These are phyloP conservation scores for Lentinula sp. DNA, from an alignment of 768 basidiomycete genomes.

Conservation along the genomic window DNA sequence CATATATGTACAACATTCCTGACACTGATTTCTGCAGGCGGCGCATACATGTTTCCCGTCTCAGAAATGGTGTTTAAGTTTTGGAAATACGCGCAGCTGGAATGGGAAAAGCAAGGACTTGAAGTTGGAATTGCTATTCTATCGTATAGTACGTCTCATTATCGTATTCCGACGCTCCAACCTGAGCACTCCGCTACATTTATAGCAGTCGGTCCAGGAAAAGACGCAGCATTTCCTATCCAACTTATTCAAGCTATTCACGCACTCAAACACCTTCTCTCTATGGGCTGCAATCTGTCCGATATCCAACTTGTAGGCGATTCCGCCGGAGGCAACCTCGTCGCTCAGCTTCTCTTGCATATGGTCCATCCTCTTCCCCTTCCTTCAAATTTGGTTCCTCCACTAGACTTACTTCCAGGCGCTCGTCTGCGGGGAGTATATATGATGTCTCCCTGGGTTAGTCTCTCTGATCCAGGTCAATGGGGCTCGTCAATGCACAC, in stretches of 20 bases:
- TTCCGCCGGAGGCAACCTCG: conserved; percentile 15
- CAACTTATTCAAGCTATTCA: conserved; percentile 11
- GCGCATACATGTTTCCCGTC: conserved; percentile 6
- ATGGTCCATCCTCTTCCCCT: conserved; percentile 12
- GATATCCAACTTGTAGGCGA: conserved; percentile 14
- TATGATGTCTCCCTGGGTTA: conserved; percentile 26
- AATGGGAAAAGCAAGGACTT: conserved; percentile 5
- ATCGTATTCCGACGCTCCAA: not conserved
- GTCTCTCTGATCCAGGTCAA: conserved; percentile 11
- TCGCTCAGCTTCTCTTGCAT: conserved; percentile 14
- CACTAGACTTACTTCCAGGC: conserved; percentile 12
- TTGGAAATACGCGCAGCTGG: conserved; percentile 1
- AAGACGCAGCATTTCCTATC: conserved; percentile 10
- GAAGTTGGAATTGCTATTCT: conserved; percentile 5
- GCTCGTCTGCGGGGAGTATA: conserved; percentile 23
- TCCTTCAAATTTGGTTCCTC: not conserved
- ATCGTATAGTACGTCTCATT: conserved; percentile 2
- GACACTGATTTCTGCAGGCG: not conserved
- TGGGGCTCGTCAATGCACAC: conserved; percentile 14
- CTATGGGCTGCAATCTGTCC: conserved; percentile 9
- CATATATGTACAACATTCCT: not conserved
- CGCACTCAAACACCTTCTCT: conserved; percentile 12
- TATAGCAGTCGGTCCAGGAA: too few species aligned
- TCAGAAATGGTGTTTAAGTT: not conserved
- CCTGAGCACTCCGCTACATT: not conserved